A percentile compares a stretch with the other conserved stretches of the same genome.
These are phyloP conservation scores for Lithospermum erythrorhizon DNA, from an alignment of 257 asterid species.

Conservation along the genomic window DNA sequence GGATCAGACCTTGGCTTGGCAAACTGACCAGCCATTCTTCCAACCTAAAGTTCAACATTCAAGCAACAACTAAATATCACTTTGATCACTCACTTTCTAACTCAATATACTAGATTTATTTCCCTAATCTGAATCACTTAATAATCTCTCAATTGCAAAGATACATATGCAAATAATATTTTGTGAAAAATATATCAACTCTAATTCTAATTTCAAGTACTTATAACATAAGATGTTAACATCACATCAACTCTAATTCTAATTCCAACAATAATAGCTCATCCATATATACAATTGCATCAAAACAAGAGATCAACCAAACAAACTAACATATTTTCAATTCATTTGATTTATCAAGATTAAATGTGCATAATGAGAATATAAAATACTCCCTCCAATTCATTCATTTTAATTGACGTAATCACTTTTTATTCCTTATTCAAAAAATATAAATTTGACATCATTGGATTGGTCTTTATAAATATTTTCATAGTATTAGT, in stretches of 20 bases:
- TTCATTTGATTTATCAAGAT: no score
- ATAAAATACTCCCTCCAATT: no score
- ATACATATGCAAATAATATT: background rate
- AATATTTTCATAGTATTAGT: no score
- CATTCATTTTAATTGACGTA: no score
- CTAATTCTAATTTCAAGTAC: background rate
- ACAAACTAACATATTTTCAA: background rate
- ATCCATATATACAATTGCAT: no score
- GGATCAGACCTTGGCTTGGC: conserved; percentile 70
- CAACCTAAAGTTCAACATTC: conserved; percentile 34
- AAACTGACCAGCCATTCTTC: conserved; percentile 87
- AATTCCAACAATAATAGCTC: background rate
- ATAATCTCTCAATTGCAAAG: background rate
- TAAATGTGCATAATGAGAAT: no score
- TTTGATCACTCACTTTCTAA: background rate
- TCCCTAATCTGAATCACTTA: no score
- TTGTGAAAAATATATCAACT: no score
- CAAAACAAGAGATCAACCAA: no score
- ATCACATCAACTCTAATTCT: background rate
- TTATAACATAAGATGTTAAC: background rate
- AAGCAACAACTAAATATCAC: conserved; percentile 6
- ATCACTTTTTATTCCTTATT: no score
- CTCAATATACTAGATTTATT: background rate
- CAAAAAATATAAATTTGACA: no score
- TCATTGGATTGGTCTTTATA: no score